Base-by-base conservation (phyloP, 2,329 filamentous ascomycete species). In the Fusarium hainanense region DNA sequence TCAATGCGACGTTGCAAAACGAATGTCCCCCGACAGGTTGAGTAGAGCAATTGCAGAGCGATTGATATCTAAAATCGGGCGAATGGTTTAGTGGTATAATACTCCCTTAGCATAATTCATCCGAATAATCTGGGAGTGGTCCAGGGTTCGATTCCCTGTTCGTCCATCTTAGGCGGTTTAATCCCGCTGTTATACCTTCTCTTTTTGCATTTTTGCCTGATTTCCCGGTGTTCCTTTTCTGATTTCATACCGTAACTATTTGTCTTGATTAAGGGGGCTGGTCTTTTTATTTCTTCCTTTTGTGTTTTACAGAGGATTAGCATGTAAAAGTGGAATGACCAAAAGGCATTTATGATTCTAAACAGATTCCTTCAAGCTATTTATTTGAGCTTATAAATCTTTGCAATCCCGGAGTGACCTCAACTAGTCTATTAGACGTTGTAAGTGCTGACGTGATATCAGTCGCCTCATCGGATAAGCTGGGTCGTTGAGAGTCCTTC, bases 1-100 rank as follows among this genome's bases (percentile, higher is more conserved):
- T 37, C 10, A 4, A 37, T 37, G 18, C 7, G 0, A 37, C 34
- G 2, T 6, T 7, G 10, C 0, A 6, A 37, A n/a, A 9, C 32
- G 5, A n/a, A 0, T 12, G 10, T 11, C 0, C 0, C 1, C 0
- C 1, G 2, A 6, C 18, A 4, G 34, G 0, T n/a, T 11, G 1
- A 7, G 18, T 37, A 37, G 0, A 12, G 18, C 2, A 37, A n/a
- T 37, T 37, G 18, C 34, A 12, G 6, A n/a, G 0, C 9, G 0
- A 11, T 12, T 7, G 6, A n/a, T 2, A 37, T 37, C 10, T 2
- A 37, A n/a, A 37, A 37, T 37, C 34, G 34, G 34, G 34, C 61
- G 66, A 62, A 42, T 69, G 66, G 66, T 70, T 69, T 69, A 69
- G 66, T 69, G 66, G 66, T 66, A 69, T 69, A 69, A 69, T 69